phyloP scores from a whole-genome alignment of 345 rosid species.

The Boechera divaricarpa region DNA sequence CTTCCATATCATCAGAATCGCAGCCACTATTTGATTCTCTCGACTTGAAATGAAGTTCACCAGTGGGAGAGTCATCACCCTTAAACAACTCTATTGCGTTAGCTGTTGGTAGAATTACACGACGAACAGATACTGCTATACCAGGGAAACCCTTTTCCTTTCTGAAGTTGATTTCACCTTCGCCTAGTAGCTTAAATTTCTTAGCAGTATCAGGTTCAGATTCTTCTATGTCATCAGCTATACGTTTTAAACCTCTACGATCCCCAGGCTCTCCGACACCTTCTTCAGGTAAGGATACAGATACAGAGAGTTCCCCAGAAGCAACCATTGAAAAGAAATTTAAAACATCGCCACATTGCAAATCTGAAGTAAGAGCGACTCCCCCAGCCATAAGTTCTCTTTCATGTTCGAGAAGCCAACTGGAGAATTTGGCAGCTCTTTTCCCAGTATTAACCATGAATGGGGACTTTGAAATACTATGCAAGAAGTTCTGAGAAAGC shows the following conservation, averaged over 20 bases:
- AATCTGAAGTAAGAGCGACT: constrained; percentile 62
- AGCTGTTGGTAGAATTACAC: constrained; percentile 51
- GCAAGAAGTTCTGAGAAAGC: constrained; percentile 83
- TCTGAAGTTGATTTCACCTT: constrained; percentile 80
- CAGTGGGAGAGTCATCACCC: constrained; percentile 51
- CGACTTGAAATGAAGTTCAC: constrained; percentile 40
- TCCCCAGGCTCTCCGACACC: constrained; percentile 97
- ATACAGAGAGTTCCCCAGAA: constrained; percentile 74
- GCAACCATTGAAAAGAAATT: constrained; percentile 75
- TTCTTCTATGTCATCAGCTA: constrained; percentile 63
- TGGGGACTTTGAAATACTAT: constrained; percentile 70
- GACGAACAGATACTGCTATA: constrained; percentile 59
- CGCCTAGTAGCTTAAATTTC: constrained; percentile 62
- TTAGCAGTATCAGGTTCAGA: constrained; percentile 56
- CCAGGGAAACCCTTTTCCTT: constrained; percentile 98
- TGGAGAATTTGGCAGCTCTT: constrained; percentile 78
- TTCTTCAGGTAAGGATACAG: constrained; percentile 73
- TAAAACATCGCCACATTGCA: constrained; percentile 91
- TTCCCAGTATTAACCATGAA: constrained; percentile 80
- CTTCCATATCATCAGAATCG: constrained; percentile 46
- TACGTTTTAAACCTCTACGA: constrained; percentile 76
- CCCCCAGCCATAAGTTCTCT: constrained; percentile 62
- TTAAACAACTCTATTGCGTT: constrained; percentile 60
- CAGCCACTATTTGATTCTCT: constrained; percentile 42
- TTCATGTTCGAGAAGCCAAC: constrained; percentile 68